A percentile compares a stretch with the other conserved stretches of the same genome.
Evolutionary conservation across 2,329 filamentous ascomycete genomes (phyloP).

Genomic region (Sporothrix brasiliensis): DNA sequence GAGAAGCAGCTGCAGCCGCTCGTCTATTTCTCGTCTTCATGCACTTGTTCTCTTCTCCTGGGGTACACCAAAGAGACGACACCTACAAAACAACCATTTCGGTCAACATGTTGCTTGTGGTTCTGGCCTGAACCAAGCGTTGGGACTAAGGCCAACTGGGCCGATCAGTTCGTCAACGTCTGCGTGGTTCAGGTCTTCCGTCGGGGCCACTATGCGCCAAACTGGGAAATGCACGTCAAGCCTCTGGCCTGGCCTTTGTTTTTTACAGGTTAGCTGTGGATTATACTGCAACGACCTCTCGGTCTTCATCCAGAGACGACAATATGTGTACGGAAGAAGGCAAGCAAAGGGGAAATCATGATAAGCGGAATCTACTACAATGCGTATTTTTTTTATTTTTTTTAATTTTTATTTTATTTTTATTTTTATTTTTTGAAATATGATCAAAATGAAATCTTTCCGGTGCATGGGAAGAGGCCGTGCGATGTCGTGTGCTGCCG

Average conservation of each 20-base stretch:
- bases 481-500: conserved; percentile 4
- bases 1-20: not conserved
- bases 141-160: conserved; percentile 8
- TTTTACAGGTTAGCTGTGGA: not conserved
- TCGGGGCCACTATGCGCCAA: too few relatives aligned
- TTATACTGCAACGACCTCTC: conserved; percentile 14
- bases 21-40: not conserved
- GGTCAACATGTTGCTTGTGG: not conserved
- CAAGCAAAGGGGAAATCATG: not conserved
- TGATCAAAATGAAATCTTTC: not conserved
- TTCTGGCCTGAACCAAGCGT: not conserved
- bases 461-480: not conserved
- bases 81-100: not conserved
- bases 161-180: conserved; percentile 11
- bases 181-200: too few relatives aligned
- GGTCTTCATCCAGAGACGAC: not conserved
- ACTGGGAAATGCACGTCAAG: too few relatives aligned
- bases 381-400: too few relatives aligned
- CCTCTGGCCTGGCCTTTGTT: not conserved
- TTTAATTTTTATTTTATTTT: too few relatives aligned
- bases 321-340: not conserved
- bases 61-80: not conserved
- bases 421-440: not conserved
- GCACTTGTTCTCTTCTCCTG: not conserved
- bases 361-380: not conserved